Percentiles rank a stretch among this genome's conserved stretches.
Conservation (phyloP, 495 filamentous ascomycete genomes). For the Penicillium canescens region DNA sequence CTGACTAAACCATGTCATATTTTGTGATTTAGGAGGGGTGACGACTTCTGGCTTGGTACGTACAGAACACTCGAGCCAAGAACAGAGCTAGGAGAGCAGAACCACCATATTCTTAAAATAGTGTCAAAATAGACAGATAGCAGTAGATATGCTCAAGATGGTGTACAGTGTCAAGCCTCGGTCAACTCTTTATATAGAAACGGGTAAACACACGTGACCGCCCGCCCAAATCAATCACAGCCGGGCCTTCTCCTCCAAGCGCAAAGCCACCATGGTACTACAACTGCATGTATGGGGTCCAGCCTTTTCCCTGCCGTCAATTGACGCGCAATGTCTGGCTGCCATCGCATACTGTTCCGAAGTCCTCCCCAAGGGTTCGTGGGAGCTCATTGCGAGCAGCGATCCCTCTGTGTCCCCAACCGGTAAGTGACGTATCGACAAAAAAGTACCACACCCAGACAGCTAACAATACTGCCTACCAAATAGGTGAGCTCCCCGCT, state of each 20-base stretch:
- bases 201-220: constrained; percentile 31
- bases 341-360: constrained; percentile 69
- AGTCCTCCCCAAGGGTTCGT: constrained; percentile 57
- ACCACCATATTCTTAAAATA: too few species aligned
- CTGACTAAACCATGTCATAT: too few species aligned
- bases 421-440: constrained; percentile 54
- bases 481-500: constrained; percentile 71
- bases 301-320: constrained; percentile 81
- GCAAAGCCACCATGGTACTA: constrained; percentile 53
- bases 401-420: constrained; percentile 74
- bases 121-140: too few species aligned
- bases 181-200: not conserved
- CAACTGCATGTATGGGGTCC: constrained; percentile 92
- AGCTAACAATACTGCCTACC: constrained; percentile 4
- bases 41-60: too few species aligned
- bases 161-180: too few species aligned
- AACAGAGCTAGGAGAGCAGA: too few species aligned
- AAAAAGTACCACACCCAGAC: not conserved
- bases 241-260: constrained; percentile 15
- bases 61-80: too few species aligned
- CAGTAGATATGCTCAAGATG: too few species aligned
- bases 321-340: constrained; percentile 85
- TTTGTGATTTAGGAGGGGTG: too few species aligned
- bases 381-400: constrained; percentile 75
- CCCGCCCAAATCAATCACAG: constrained; percentile 16